Percentiles rank a stretch among this genome's conserved stretches.
Evolutionary conservation across 2,329 filamentous ascomycete species (phyloP).

Genomic region (Stromatinia cepivora): DNA sequence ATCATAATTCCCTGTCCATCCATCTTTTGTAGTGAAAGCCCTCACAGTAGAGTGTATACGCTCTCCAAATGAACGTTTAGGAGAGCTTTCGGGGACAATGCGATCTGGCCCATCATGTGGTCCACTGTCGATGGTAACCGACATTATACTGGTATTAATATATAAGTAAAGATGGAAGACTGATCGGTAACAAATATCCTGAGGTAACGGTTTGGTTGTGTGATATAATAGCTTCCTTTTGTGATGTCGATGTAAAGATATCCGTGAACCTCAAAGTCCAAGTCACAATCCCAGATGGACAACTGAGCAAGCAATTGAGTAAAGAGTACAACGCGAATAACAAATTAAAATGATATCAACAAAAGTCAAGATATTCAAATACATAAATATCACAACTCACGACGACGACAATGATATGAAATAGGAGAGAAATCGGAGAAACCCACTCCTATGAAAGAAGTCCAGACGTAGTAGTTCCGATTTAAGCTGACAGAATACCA

Average conservation of each 20-base stretch:
- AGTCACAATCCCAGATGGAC: not conserved
- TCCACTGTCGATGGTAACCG: slow-evolving; percentile 35
- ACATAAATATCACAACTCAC: not conserved
- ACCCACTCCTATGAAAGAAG: not conserved
- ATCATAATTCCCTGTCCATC: slow-evolving; percentile 83
- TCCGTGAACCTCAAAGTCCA: not conserved
- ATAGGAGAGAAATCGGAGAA: not conserved
- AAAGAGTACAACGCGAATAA: not conserved
- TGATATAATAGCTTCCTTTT: not conserved
- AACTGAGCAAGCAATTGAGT: not conserved
- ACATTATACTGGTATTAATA: slow-evolving; percentile 25
- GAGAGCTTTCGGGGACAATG: slow-evolving; percentile 45
- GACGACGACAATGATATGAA: not conserved
- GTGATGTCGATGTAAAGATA: not conserved
- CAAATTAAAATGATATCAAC: not conserved
- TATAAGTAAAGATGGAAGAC: not conserved
- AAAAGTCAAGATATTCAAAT: not conserved
- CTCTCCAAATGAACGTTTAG: slow-evolving; percentile 46
- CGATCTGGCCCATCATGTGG: slow-evolving; percentile 44
- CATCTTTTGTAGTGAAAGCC: slow-evolving; percentile 56
- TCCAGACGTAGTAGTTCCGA: not conserved
- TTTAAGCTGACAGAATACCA: not conserved
- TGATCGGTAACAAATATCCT: not conserved
- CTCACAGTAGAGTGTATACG: slow-evolving; percentile 45
- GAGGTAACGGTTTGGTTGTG: not conserved